A percentile compares a stretch with the other conserved stretches of the same genome.
These are phyloP conservation scores for Rhexocercosporidium sp. DNA, from an alignment of 2,329 filamentous ascomycete genomes.

Conservation along the genomic window DNA sequence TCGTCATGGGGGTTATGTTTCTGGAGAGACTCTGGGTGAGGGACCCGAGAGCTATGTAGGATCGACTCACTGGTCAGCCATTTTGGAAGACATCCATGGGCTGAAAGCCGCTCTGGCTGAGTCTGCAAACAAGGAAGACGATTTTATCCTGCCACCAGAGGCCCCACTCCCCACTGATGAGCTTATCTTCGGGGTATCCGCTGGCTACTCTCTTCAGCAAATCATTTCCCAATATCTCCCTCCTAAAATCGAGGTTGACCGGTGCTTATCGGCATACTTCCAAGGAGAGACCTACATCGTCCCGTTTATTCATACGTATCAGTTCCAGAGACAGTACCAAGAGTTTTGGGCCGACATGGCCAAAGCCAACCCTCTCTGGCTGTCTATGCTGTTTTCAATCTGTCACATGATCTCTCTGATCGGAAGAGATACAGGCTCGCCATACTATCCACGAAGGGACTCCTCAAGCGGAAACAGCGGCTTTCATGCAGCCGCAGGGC, in stretches of 20 bases:
- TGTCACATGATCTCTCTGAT: constrained; percentile 26
- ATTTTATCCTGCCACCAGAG: background rate
- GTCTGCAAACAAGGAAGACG: background rate
- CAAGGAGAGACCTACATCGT: constrained; percentile 24
- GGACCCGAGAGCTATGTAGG: constrained; percentile 20
- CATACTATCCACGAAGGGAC: background rate
- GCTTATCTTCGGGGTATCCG: constrained; percentile 28
- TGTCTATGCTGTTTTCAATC: constrained; percentile 37
- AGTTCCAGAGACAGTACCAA: constrained; percentile 35
- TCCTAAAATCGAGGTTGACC: constrained; percentile 29
- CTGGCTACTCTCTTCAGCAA: constrained; percentile 19
- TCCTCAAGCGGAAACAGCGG: background rate
- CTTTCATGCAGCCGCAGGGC: constrained; percentile 28
- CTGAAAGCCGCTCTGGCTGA: constrained; percentile 19
- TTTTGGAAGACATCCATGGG: constrained; percentile 36
- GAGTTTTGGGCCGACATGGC: constrained; percentile 30
- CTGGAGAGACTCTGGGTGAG: background rate
- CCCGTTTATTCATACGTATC: constrained; percentile 32
- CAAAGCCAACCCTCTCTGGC: constrained; percentile 31
- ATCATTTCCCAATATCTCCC: constrained; percentile 31
- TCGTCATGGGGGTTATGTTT: background rate
- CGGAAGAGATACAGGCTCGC: constrained; percentile 1
- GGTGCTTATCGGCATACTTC: constrained; percentile 31
- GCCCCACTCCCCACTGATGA: constrained; percentile 1
- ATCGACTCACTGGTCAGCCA: constrained; percentile 34